Evolutionary conservation across 768 basidiomycete genomes (phyloP), one percentile per base, ranked within the genome.

Genomic region (Tulasnella sp.): DNA sequence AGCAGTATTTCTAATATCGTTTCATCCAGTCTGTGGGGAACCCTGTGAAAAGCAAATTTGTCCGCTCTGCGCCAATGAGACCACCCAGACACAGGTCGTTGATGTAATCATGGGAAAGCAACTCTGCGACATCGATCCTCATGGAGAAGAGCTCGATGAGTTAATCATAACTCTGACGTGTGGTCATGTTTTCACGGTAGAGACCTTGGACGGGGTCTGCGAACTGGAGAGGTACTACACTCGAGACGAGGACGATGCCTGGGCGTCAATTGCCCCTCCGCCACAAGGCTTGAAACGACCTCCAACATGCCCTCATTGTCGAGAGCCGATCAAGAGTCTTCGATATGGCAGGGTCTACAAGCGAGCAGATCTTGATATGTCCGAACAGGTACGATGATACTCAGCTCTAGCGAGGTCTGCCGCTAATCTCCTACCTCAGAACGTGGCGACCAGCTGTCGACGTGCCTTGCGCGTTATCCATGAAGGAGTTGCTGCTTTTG

Each of bases 151-250:
- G 2, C 74, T 90, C 42, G 89, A 90, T 80, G 89, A 91, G 50
- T 84, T 90, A 16, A 83, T 91, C 76, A 91, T 93, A 83, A 92
- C 92, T 1, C 87, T 93, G 0, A 85, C 85, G 24, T 94, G 93
- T 83, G 82, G 88, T 0, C 93, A 94, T 84, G 85, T 89, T 2
- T 93, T 94, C 84, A 93, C 93, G 0, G 89, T 93, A 22, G 92
- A 92, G 84, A 92, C 92, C 0, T 87, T 94, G 28, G 93, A 94
- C 82, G 93, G 92, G 0, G 86, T 88, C 64, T 90, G 89, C 81
- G 83, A 85, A 20, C 87, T 94, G 85, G 72, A 76, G 0, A 87
- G 89, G 4, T 92, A 89, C 83, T 94, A 94, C 83, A 82, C 79
- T 1, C 83, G 84, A 75, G 85, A 87, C 7, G 76, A 87, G 4